Base-by-base conservation (phyloP, 1,284 basidiomycete species). In the Ceratobasidium sp. region DNA sequence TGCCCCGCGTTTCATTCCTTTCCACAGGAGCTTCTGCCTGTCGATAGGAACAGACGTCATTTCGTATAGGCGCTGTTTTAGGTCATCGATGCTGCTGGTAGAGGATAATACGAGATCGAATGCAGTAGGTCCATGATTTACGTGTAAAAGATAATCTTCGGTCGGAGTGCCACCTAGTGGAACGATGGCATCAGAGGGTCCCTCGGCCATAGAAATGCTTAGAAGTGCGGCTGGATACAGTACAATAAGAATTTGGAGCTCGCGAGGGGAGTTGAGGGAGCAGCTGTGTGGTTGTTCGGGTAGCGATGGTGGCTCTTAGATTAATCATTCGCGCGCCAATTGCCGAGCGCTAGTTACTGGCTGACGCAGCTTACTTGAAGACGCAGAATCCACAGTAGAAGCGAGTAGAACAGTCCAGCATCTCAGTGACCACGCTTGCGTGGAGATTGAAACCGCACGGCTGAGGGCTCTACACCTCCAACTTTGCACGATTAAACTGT, bases 21-120 rank as follows among this genome's bases (percentile, higher is more conserved):
- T 92, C 84, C 88, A 91, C 2, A 93, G 82, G 49, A 93, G 85
- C 81, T 93, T 94, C 84, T 94, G 92, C 63, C 90, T 84, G 4
- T 85, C 81, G 5, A 88, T 85, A 0, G 91, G 90, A 8, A 93
- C 89, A 26, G 86, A 85, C 0, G 91, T 93, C 45, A 91, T 85
- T 78, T 89, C 87, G 81, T 91, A 88, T 5, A 93, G 81, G 45
- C 81, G 85, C 0, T 83, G 79, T 77, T 90, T 86, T 1, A 94
- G 76, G 83, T 33, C 76, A 26, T 64, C 71, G 47, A 74, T 20
- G 23, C 42, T 74, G 37, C 37, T 53, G 35, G 15, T 45, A 8
- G 58, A n/a, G n/a, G 58, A 51, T 53, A 63, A 11, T 35, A 35
- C 49, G 3, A 64, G 31, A 49, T 74, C 71, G 64, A 63, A 60